These are phyloP conservation scores for Cyathus striatus DNA, from an alignment of 768 basidiomycete genomes.

Conservation along the genomic window DNA sequence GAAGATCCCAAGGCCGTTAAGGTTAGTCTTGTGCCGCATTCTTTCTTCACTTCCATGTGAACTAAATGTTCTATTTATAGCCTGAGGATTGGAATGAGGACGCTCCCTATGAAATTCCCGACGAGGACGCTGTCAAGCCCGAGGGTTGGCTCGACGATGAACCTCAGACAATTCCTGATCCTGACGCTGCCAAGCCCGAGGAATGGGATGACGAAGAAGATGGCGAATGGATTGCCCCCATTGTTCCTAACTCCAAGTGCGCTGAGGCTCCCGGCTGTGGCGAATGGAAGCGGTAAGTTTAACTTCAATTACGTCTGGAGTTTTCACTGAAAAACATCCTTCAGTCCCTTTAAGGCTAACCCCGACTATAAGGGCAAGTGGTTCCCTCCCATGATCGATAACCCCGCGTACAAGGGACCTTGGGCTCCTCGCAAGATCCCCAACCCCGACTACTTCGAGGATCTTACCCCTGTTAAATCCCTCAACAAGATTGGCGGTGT, in stretches of 20 bases:
- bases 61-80: conserved; percentile 23
- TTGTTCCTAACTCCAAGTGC: conserved; percentile 87
- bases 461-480: conserved; percentile 72
- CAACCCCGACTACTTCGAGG: conserved; percentile 92
- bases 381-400: conserved; percentile 91
- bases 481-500: conserved; percentile 90
- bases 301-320: neutral
- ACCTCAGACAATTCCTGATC: conserved; percentile 75
- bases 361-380: conserved; percentile 98
- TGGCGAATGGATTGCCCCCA: conserved; percentile 95
- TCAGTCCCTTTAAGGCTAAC: conserved; percentile 82
- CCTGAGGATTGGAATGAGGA: conserved; percentile 98
- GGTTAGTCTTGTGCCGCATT: conserved; percentile 31
- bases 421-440: conserved; percentile 90
- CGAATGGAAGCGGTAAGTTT: conserved; percentile 76
- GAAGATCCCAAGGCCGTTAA: conserved; percentile 80
- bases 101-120: conserved; percentile 86
- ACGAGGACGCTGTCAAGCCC: conserved; percentile 84
- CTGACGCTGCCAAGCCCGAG: conserved; percentile 92
- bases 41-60: conserved; percentile 1
- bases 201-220: conserved; percentile 99
- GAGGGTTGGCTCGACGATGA: conserved; percentile 96
- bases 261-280: conserved; percentile 90
- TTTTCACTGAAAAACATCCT: neutral
- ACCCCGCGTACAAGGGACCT: conserved; percentile 94